Evolutionary conservation across 2,329 filamentous ascomycete genomes (phyloP).

Genomic region (Clarireedia homoeocarpa): DNA sequence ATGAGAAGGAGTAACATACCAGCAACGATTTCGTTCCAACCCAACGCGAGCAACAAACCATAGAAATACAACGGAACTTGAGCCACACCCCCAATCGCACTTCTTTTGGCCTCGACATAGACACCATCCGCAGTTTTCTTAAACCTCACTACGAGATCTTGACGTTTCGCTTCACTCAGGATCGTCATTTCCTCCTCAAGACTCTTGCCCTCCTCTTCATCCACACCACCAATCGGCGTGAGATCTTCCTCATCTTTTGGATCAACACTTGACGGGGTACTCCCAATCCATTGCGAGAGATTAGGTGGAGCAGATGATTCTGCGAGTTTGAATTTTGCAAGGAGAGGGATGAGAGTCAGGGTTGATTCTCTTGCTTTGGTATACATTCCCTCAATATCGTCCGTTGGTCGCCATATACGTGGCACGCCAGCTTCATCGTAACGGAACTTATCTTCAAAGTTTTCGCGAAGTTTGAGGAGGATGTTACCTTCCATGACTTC

Average conservation of each 20-base stretch:
- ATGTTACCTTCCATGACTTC: constrained; percentile 98
- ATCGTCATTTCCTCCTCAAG: constrained; percentile 95
- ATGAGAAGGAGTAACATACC: constrained; percentile 48
- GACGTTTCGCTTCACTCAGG: constrained; percentile 80
- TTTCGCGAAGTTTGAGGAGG: constrained; percentile 88
- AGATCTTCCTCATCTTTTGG: constrained; percentile 86
- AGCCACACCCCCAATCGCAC: constrained; percentile 89
- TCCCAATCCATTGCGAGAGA: constrained; percentile 76
- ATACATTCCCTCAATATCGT: constrained; percentile 95
- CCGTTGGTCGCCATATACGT: constrained; percentile 90
- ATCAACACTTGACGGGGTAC: constrained; percentile 65
- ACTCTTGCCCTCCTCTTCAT: constrained; percentile 90
- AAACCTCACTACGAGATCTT: constrained; percentile 88
- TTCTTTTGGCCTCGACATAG: constrained; percentile 95
- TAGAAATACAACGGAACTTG: constrained; percentile 96
- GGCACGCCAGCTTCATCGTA: constrained; percentile 94
- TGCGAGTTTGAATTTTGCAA: constrained; percentile 74
- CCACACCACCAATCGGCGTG: constrained; percentile 81
- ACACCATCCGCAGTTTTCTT: constrained; percentile 98
- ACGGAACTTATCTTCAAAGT: constrained; percentile 98
- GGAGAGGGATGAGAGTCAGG: constrained; percentile 78
- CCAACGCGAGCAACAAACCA: constrained; percentile 74
- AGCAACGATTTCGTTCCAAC: constrained; percentile 97
- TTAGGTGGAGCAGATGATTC: constrained; percentile 70
- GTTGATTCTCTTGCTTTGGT: constrained; percentile 89